Base-by-base conservation (phyloP, 208 protist species). In the Trypanosoma melophagium region DNA sequence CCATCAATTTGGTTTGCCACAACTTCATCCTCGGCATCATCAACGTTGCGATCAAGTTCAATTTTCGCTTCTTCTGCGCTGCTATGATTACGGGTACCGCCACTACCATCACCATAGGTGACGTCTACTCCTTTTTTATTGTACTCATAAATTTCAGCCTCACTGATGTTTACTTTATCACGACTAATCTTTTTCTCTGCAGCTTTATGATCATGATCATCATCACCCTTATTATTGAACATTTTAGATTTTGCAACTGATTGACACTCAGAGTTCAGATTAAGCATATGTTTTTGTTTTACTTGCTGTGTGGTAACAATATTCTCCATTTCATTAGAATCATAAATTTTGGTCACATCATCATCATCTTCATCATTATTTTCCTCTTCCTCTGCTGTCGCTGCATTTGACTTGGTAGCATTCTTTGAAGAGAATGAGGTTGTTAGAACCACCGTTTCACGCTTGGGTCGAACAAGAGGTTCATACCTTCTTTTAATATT, bases 311-410 rank as follows among this genome's bases (percentile, higher is more conserved):
- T 4, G n/a, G 19, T 28, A n/a, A 53, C 17, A 21, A 49, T n/a
- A 12, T 22, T 60, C 0, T 60, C 60, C 55, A 93, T 73, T 71
- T 90, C 87, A 42, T 89, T 79, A 58, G 57, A 69, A 67, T 71
- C 87, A 76, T 93, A 90, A n/a, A 90, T 86, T 44, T 74, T 66
- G 24, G 83, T 90, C 40, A 89, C 81, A 50, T 89, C 81, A 54
- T 75, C 79, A 41, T 80, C 83, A 40, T 80, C 72, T 8, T 77
- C 74, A 44, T 71, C 64, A 10, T 88, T 79, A 50, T 89, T 79
- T 50, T 75, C 79, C 31, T 80, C 83, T 19, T 80, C 72, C 8
- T 77, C 74, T 38, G 68, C 64, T 10, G 56, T 31, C n/a, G 31
- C 68, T 58, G 73, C 38, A 42, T 81, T 59, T 0, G 42, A 51